These are phyloP conservation scores for Aspergillus sp. DNA, from an alignment of 2,329 filamentous ascomycete genomes.

Conservation along the genomic window DNA sequence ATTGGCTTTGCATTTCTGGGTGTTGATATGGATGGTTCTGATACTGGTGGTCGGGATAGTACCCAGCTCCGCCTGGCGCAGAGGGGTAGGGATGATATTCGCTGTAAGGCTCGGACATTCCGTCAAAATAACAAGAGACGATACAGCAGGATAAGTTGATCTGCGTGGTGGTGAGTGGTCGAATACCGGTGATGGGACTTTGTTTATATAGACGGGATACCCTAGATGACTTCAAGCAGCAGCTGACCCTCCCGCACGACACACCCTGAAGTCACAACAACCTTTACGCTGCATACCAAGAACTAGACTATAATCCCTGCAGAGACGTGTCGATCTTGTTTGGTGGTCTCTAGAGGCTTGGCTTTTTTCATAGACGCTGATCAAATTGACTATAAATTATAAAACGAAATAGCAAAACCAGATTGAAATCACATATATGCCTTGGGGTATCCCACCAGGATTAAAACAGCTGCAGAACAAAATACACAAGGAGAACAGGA, in stretches of 20 bases:
- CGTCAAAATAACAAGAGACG: neutral
- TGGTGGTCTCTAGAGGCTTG: too few relatives aligned
- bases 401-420: conserved; percentile 2
- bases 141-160: too few relatives aligned
- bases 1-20: conserved; percentile 6
- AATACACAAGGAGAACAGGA: too few relatives aligned
- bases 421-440: conserved; percentile 11
- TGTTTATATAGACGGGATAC: neutral
- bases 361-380: too few relatives aligned
- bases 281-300: conserved; percentile 6
- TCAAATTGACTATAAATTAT: too few relatives aligned
- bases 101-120: conserved; percentile 52
- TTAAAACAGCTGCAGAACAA: neutral
- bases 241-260: conserved; percentile 25
- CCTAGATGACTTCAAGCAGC: conserved; percentile 9
- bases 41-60: conserved; percentile 21
- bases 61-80: conserved; percentile 16
- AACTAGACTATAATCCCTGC: neutral
- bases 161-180: too few relatives aligned
- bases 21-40: conserved; percentile 21
- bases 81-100: conserved; percentile 26
- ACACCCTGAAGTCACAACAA: conserved; percentile 13
- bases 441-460: conserved; percentile 25
- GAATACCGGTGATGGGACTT: neutral
- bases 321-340: too few relatives aligned